Evolutionary conservation across 2,329 filamentous ascomycete species (phyloP).

Genomic region (Helotiales sp.): DNA sequence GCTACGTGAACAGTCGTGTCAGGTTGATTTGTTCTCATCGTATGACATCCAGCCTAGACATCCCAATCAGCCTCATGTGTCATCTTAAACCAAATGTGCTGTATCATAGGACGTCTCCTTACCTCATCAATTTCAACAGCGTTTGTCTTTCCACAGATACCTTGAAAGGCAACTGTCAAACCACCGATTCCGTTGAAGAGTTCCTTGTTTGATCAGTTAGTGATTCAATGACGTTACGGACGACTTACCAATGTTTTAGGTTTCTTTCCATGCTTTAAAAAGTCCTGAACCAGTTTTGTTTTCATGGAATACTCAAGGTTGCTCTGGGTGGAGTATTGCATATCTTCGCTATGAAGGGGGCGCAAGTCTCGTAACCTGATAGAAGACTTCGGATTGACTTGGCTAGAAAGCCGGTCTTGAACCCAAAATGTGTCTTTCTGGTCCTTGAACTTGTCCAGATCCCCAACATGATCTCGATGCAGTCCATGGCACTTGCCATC

Average conservation of each 20-base stretch:
- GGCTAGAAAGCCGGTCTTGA: not conserved
- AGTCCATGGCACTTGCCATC: constrained; percentile 31
- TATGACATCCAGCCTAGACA: constrained; percentile 8
- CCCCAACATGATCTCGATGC: constrained; percentile 22
- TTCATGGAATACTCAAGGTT: not conserved
- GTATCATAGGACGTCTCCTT: too few species aligned
- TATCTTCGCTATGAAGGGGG: not conserved
- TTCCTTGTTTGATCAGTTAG: constrained; percentile 6
- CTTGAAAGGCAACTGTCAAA: constrained; percentile 17
- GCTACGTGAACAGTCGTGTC: not conserved
- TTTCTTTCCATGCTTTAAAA: not conserved
- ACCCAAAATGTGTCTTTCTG: constrained; percentile 32
- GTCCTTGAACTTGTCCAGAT: constrained; percentile 31
- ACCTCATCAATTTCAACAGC: constrained; percentile 4
- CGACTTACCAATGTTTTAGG: constrained; percentile 4
- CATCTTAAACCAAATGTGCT: too few species aligned
- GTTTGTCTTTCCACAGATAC: not conserved
- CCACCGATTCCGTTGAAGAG: constrained; percentile 23
- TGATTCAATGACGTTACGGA: not conserved
- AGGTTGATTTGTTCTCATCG: constrained; percentile 5
- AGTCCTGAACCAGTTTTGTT: constrained; percentile 5
- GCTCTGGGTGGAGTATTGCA: not conserved
- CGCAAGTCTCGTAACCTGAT: not conserved
- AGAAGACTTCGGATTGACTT: not conserved
- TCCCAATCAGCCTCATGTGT: not conserved